Conservation (phyloP, 2,329 filamentous ascomycete genomes). For the Aspergillus novofumigatus region DNA sequence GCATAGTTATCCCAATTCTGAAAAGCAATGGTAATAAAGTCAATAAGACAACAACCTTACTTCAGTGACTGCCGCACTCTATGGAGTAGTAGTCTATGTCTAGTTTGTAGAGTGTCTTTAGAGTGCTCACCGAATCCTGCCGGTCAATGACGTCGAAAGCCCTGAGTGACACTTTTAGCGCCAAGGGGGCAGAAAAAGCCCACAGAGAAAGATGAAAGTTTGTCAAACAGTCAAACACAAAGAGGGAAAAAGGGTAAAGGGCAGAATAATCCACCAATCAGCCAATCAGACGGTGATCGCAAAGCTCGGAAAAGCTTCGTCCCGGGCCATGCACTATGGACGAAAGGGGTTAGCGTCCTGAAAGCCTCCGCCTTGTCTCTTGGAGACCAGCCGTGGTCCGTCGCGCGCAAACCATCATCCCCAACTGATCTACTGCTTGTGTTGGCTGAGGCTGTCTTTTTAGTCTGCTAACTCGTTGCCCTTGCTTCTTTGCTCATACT, state of each 20-base stretch:
- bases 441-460: constrained; percentile 8
- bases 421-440: constrained; percentile 16
- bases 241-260: not conserved
- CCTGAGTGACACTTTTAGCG: not conserved
- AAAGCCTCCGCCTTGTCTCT: constrained; percentile 32
- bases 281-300: not conserved
- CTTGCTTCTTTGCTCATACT: not conserved
- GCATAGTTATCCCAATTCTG: not conserved
- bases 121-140: constrained; percentile 3
- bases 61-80: not conserved
- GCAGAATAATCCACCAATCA: not conserved
- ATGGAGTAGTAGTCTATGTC: not conserved
- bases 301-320: constrained; percentile 22
- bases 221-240: not conserved
- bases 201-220: not conserved
- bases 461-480: not conserved
- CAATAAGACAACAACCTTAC: not conserved
- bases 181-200: not conserved
- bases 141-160: constrained; percentile 30
- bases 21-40: not conserved
- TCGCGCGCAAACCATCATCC: constrained; percentile 35
- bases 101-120: not conserved
- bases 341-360: constrained; percentile 22
- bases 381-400: constrained; percentile 32
- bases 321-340: constrained; percentile 19